Evolutionary conservation across 768 basidiomycete genomes (phyloP), one percentile per base, ranked within the genome.

Genomic region (Leccinum variicolor): DNA sequence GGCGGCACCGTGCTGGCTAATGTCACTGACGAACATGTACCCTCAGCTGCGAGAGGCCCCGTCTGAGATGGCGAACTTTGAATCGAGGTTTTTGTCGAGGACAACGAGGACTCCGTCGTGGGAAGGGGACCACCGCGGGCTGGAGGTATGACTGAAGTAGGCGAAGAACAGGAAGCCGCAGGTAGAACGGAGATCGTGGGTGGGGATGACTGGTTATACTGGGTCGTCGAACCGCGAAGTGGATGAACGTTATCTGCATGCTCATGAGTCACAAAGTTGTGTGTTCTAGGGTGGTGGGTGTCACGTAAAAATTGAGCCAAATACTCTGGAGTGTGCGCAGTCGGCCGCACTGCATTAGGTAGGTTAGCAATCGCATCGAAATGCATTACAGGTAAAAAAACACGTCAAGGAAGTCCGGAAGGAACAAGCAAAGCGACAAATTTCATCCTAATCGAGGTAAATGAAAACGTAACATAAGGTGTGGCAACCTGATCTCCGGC

Each of bases 281-380:
- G 26, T 39, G n/a, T 23, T 17, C 8, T 14, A 33, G 36, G 25
- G n/a, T 14, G n/a, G 8, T 50, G 46, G 33, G 49, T 6, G 6
- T 53, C 48, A 7, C 17, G 29, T 19, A 36, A 0, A 28, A 49
- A 51, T 14, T 28, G 52, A n/a, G 53, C n/a, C 19, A 48, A 15
- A 43, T 61, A 48, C 23, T 60, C 56, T 15, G 54, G 8, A 13
- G 56, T 34, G 45, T 47, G 52, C 21, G 52, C 14, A 7, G 48
- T 61, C 28, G 50, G 49, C 17, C 50, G 58, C 26, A 26, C 64
- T 66, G 10, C 26, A 29, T 31, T 26, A 25, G 39, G 14, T 1
- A 3, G 4, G 29, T 68, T 31, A 69, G 55, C 15, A 21, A 50
- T 54, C 23, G 14, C n/a, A 19, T 31, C 31, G 36, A 45, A 47